Conservation (phyloP, 306 rosid genomes). For the Lathyrus oleraceus region DNA sequence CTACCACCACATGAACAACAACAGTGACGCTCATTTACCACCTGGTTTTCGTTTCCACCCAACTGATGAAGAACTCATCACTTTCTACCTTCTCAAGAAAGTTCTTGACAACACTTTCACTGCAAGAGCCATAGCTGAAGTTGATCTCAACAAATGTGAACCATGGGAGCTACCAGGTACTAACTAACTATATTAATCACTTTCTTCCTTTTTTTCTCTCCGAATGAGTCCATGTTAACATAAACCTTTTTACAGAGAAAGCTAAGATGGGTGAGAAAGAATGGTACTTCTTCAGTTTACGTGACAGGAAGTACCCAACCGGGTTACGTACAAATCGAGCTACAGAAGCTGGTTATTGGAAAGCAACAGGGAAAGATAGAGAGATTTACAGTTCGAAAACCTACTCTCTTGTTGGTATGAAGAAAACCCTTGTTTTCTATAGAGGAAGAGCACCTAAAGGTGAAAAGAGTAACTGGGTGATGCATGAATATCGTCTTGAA, state of each 20-base stretch:
- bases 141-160: conserved; percentile 95
- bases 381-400: conserved; percentile 79
- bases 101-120: conserved; percentile 70
- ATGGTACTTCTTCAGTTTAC: conserved; percentile 87
- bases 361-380: conserved; percentile 91
- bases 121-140: conserved; percentile 88
- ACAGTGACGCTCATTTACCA: conserved; percentile 54
- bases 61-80: conserved; percentile 88
- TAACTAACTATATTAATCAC: neutral
- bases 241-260: conserved; percentile 47
- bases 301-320: conserved; percentile 90
- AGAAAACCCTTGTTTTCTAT: conserved; percentile 55
- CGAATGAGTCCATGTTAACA: neutral
- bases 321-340: conserved; percentile 86
- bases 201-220: too few species aligned
- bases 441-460: conserved; percentile 83
- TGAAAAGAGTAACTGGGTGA: conserved; percentile 89
- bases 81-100: conserved; percentile 83
- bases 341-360: conserved; percentile 97
- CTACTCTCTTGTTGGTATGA: conserved; percentile 80
- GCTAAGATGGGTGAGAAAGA: conserved; percentile 98
- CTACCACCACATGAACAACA: conserved; percentile 7
- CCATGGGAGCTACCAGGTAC: conserved; percentile 99
- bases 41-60: conserved; percentile 98
- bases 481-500: conserved; percentile 97